Percentiles rank a stretch among this genome's conserved stretches.
Evolutionary conservation across 2,329 filamentous ascomycete genomes (phyloP).

Genomic region (Trichoderma pleuroti): DNA sequence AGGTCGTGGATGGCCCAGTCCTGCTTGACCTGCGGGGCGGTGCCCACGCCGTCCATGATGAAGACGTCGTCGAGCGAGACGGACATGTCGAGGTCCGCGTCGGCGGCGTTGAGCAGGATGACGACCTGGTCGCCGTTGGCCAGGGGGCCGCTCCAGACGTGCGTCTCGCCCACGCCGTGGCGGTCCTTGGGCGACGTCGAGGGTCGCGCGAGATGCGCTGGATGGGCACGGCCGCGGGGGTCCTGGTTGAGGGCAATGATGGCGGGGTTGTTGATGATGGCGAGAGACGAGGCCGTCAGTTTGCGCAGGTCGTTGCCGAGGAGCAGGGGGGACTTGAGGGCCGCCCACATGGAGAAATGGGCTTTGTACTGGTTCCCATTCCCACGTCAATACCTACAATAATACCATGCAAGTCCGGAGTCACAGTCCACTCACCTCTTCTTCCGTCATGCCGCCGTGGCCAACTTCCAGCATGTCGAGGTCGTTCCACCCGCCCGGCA

Average conservation of each 20-base stretch:
- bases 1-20: constrained; percentile 14
- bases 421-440: background rate
- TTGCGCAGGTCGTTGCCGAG: constrained; percentile 38
- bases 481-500: constrained; percentile 18
- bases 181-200: constrained; percentile 25
- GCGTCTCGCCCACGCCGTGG: constrained; percentile 25
- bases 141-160: constrained; percentile 30
- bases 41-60: constrained; percentile 15
- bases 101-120: constrained; percentile 18
- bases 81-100: constrained; percentile 17
- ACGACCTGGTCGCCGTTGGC: constrained; percentile 20
- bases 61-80: constrained; percentile 16
- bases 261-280: constrained; percentile 26
- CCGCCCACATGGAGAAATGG: constrained; percentile 45
- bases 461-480: constrained; percentile 18
- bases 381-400: background rate
- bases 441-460: constrained; percentile 17
- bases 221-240: constrained; percentile 26
- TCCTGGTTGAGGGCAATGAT: constrained; percentile 37
- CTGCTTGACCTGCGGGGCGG: constrained; percentile 9
- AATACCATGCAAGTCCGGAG: background rate
- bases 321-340: constrained; percentile 44
- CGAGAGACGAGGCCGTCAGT: constrained; percentile 21
- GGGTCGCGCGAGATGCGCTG: constrained; percentile 11
- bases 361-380: constrained; percentile 21